Evolutionary conservation across 768 basidiomycete species (phyloP).

Genomic region (Suillus hirtellus): DNA sequence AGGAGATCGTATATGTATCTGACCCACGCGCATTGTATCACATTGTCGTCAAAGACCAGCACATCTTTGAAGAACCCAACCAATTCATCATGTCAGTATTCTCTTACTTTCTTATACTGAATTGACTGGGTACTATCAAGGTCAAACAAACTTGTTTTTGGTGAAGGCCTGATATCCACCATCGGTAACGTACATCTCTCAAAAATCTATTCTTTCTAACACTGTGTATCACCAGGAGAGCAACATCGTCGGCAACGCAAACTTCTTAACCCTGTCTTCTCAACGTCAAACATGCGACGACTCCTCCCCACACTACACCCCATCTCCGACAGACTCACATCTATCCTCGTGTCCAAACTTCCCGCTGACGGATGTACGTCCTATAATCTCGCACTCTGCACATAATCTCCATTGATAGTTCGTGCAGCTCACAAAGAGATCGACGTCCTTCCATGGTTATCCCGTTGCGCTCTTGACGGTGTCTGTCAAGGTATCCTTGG

Average conservation of each 20-base stretch:
- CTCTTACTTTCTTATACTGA: neutral
- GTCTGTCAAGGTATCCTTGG: conserved; percentile 51
- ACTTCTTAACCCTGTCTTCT: conserved; percentile 47
- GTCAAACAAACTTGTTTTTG: conserved; percentile 6
- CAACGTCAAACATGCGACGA: conserved; percentile 39
- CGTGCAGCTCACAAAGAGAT: conserved; percentile 16
- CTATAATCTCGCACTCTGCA: conserved; percentile 21
- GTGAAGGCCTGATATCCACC: conserved; percentile 7
- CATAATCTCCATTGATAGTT: neutral
- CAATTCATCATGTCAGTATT: conserved; percentile 44
- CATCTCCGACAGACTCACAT: conserved; percentile 31
- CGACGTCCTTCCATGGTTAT: conserved; percentile 36
- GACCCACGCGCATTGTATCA: conserved; percentile 52
- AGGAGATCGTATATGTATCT: conserved; percentile 46
- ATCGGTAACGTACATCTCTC: neutral
- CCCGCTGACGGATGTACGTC: conserved; percentile 23
- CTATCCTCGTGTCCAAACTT: conserved; percentile 22
- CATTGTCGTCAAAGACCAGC: conserved; percentile 49
- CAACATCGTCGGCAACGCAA: conserved; percentile 44
- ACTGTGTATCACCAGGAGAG: conserved; percentile 30
- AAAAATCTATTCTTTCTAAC: neutral
- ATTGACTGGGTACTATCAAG: neutral
- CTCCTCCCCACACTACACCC: conserved; percentile 30
- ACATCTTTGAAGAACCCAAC: conserved; percentile 47
- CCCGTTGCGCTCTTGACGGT: conserved; percentile 47